Conservation (phyloP, 495 filamentous ascomycete species). For the Talaromyces adpressus region DNA sequence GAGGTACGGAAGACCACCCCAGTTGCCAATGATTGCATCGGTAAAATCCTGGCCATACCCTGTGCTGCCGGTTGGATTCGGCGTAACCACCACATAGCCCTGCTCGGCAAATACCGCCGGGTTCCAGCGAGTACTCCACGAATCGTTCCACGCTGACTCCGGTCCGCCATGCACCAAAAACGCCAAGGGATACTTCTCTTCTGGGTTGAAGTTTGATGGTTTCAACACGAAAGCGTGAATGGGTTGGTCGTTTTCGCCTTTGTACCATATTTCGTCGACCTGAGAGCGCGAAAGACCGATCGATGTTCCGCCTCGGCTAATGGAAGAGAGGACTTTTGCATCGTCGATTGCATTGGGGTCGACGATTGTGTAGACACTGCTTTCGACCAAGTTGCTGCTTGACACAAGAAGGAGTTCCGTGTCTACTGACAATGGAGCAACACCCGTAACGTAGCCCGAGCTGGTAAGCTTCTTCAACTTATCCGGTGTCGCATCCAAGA, state of each 20-base stretch:
- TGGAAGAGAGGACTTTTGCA: conserved; percentile 51
- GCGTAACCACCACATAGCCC: conserved; percentile 80
- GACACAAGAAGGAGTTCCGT: conserved; percentile 55
- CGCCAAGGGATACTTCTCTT: conserved; percentile 71
- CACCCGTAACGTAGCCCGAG: conserved; percentile 53
- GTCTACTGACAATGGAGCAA: conserved; percentile 41
- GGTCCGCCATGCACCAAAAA: conserved; percentile 87
- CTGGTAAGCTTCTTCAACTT: conserved; percentile 50
- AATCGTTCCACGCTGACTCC: conserved; percentile 75
- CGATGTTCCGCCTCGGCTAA: conserved; percentile 56
- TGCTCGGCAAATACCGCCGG: conserved; percentile 87
- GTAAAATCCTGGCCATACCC: conserved; percentile 77
- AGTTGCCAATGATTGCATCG: conserved; percentile 66
- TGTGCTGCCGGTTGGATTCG: conserved; percentile 83
- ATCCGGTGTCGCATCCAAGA: conserved; percentile 41
- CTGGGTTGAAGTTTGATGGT: conserved; percentile 67
- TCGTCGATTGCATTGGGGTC: conserved; percentile 39
- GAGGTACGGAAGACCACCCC: conserved; percentile 75
- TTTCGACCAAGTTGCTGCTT: conserved; percentile 61
- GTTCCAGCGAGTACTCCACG: conserved; percentile 89
- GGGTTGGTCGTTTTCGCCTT: conserved; percentile 50
- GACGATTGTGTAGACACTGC: conserved; percentile 56
- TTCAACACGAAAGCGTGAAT: conserved; percentile 78
- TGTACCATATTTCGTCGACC: conserved; percentile 67
- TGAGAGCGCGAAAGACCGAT: conserved; percentile 59